These are phyloP conservation scores for Annulohypoxylon stygium DNA, from an alignment of 495 filamentous ascomycete genomes.

Conservation along the genomic window DNA sequence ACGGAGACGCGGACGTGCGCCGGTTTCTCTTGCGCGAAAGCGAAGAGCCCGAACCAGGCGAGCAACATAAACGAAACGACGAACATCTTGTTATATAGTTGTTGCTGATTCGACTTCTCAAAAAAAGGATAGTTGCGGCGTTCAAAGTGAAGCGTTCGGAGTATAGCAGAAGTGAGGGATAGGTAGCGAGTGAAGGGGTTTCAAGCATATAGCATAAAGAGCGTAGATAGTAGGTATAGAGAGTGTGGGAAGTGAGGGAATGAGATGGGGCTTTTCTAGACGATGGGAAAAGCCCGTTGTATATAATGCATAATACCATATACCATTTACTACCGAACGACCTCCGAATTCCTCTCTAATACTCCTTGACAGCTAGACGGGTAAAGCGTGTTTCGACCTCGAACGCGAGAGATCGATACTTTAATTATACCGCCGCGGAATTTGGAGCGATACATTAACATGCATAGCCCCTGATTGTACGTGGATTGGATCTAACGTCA, in stretches of 20 bases:
- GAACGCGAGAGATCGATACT: neutral
- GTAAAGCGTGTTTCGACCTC: neutral
- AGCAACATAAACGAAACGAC: slow-evolving; percentile 27
- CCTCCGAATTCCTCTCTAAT: neutral
- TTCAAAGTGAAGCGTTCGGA: neutral
- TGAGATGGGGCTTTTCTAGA: neutral
- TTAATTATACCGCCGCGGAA: slow-evolving; percentile 16
- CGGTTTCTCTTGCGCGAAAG: slow-evolving; percentile 30
- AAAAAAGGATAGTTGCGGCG: neutral
- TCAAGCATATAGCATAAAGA: slow-evolving; percentile 1
- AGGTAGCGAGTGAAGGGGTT: neutral
- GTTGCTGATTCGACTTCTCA: neutral
- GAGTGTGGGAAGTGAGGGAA: neutral
- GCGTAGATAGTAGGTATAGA: neutral
- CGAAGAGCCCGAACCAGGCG: slow-evolving; percentile 25
- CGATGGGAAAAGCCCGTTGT: slow-evolving; percentile 5
- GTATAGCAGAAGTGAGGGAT: slow-evolving; percentile 10
- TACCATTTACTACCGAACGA: neutral
- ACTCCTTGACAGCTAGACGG: neutral
- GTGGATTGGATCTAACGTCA: neutral
- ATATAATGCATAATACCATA: slow-evolving; percentile 25
- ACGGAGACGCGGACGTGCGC: slow-evolving; percentile 23
- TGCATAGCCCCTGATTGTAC: slow-evolving; percentile 4
- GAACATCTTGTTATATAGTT: slow-evolving; percentile 24
- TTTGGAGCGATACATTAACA: slow-evolving; percentile 22